phyloP scores from a whole-genome alignment of 805 yeast genomes.

The Debaryomyces prosopidis region DNA sequence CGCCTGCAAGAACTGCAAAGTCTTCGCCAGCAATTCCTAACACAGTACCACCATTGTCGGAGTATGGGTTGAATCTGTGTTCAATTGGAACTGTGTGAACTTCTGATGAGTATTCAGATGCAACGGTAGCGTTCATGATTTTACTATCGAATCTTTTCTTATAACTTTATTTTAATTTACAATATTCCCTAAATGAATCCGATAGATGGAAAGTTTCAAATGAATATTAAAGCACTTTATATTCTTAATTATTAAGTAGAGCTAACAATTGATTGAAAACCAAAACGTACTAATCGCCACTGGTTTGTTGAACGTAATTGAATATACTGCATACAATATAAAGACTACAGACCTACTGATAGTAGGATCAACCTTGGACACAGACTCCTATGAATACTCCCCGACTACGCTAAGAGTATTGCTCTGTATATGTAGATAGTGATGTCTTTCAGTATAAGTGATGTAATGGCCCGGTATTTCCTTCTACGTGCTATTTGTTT shows the following conservation, averaged over 20 bases:
- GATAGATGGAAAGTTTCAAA: not conserved
- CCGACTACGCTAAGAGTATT: too few relatives aligned
- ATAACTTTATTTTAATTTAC: not conserved
- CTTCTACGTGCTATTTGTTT: too few relatives aligned
- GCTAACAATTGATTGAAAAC: too few relatives aligned
- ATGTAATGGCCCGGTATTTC: too few relatives aligned
- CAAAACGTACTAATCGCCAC: not conserved
- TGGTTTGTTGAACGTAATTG: not conserved
- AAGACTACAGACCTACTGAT: too few relatives aligned
- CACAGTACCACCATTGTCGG: conserved; percentile 96
- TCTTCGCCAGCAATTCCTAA: conserved; percentile 97
- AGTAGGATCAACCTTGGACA: too few relatives aligned
- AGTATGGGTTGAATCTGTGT: conserved; percentile 88
- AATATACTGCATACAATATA: not conserved
- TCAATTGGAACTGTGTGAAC: conserved; percentile 67
- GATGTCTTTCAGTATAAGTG: too few relatives aligned
- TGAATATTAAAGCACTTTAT: not conserved
- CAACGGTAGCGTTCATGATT: conserved; percentile 45
- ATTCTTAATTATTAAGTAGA: not conserved
- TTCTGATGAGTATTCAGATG: conserved; percentile 67
- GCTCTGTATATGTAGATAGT: too few relatives aligned
- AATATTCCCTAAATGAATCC: not conserved
- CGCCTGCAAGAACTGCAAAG: conserved; percentile 96
- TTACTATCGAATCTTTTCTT: not conserved
- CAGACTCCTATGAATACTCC: too few relatives aligned